These are phyloP conservation scores for Corniculantispora saksenae DNA, from an alignment of 2,329 filamentous ascomycete species.

Conservation along the genomic window DNA sequence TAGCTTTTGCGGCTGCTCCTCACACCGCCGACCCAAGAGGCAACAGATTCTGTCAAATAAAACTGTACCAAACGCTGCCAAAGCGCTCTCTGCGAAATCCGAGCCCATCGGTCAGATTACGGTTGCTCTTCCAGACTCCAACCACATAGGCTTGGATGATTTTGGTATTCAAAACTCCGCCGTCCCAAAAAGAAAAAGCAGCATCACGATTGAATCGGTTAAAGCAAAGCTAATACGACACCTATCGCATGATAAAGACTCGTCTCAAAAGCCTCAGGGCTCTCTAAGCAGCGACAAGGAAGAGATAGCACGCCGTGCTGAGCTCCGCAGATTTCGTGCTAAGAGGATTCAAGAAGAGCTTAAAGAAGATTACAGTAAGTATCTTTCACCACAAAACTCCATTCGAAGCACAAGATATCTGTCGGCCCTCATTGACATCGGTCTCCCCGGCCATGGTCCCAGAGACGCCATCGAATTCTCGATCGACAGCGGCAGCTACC, in stretches of 20 bases:
- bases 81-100: neutral
- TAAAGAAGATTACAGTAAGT: constrained; percentile 45
- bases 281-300: constrained; percentile 51
- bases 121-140: constrained; percentile 23
- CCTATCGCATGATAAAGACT: constrained; percentile 46
- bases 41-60: neutral
- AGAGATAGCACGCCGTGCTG: constrained; percentile 55
- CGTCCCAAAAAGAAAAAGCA: constrained; percentile 32
- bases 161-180: constrained; percentile 42
- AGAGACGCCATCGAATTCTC: constrained; percentile 52
- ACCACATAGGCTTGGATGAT: constrained; percentile 38
- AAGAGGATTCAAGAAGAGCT: constrained; percentile 61
- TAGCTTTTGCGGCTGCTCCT: constrained; percentile 10
- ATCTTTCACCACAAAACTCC: constrained; percentile 33
- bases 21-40: constrained; percentile 4
- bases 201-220: constrained; percentile 46
- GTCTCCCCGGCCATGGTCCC: constrained; percentile 41
- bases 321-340: constrained; percentile 56
- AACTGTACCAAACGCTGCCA: neutral
- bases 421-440: constrained; percentile 31
- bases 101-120: neutral
- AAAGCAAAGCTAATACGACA: constrained; percentile 47
- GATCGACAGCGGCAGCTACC: constrained; percentile 24
- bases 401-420: constrained; percentile 27
- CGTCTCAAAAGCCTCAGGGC: constrained; percentile 41